A percentile compares a stretch with the other conserved stretches of the same genome.
These are phyloP conservation scores for Chaetomiaceae sp. DNA, from an alignment of 2,329 filamentous ascomycete genomes.

Conservation along the genomic window DNA sequence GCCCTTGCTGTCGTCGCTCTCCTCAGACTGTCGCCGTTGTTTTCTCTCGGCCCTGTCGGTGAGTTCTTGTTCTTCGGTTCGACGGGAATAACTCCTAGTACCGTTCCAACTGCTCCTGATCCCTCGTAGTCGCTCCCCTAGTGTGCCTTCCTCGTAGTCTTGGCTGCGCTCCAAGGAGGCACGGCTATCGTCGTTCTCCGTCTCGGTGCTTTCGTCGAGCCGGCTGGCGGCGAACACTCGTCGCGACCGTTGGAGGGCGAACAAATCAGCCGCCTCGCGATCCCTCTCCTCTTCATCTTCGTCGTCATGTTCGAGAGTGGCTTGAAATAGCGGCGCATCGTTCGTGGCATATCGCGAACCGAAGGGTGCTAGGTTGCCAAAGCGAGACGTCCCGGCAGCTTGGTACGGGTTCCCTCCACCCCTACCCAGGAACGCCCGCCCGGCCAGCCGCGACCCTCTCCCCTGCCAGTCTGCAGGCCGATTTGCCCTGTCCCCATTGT, in stretches of 20 bases:
- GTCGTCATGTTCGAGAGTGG: conserved; percentile 79
- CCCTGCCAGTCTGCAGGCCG: conserved; percentile 33
- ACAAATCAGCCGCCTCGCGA: conserved; percentile 90
- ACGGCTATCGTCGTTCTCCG: conserved; percentile 64
- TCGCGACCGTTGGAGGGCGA: conserved; percentile 82
- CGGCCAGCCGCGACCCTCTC: conserved; percentile 29
- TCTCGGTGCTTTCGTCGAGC: conserved; percentile 78
- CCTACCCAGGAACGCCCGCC: conserved; percentile 41
- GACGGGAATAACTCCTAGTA: conserved; percentile 37
- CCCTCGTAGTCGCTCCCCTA: conserved; percentile 42
- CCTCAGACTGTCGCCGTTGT: conserved; percentile 25
- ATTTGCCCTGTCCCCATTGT: conserved; percentile 37
- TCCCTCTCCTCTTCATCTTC: conserved; percentile 74
- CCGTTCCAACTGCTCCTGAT: conserved; percentile 63
- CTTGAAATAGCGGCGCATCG: conserved; percentile 91
- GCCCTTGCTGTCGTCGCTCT: conserved; percentile 41
- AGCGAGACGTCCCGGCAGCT: conserved; percentile 60
- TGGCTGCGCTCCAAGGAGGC: conserved; percentile 48
- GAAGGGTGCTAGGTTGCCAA: conserved; percentile 63
- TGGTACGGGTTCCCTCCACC: conserved; percentile 70
- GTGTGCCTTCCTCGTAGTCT: conserved; percentile 40
- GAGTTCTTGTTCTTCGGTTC: conserved; percentile 28
- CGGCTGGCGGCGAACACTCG: conserved; percentile 80
- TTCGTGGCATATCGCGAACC: conserved; percentile 66
- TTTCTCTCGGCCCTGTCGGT: conserved; percentile 26